Base-by-base conservation (phyloP, 768 basidiomycete genomes). In the Infundibulicybe gibba region DNA sequence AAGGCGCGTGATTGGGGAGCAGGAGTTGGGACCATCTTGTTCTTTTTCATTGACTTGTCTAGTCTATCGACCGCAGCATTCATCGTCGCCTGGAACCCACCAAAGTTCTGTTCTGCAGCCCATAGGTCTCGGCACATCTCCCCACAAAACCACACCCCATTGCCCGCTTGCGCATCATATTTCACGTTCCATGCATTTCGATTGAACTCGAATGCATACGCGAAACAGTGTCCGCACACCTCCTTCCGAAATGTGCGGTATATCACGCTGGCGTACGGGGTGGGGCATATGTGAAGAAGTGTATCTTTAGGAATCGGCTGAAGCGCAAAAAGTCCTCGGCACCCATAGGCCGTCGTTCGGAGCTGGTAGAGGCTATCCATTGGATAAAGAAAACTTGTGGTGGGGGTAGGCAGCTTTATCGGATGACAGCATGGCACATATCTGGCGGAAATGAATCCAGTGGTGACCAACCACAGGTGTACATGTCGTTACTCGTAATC, bases 151-250 rank as follows among this genome's bases (percentile, higher is more conserved):
- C 75, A 81, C 5, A 76, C 66, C 0, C 79, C 76, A 32, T 42
- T 45, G 32, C 42, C 50, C 32, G 40, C 34, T 25, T 48, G 44
- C 13, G 52, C 59, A 15, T 60, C 61, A 39, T 65, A 60, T 47
- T 64, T 69, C 53, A 73, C 54, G 34, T 57, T 70, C 81, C 81
- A 83, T 20, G 68, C 57, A 49, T 66, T 64, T 62, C 68, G 69
- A 25, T 71, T 67, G 20, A 67, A 65, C 43, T 80, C 77, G 53
- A 76, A 76, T 19, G 78, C 71, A 56, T 85, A 85, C 33, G 73
- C 70, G 57, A 82, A 85, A 61, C 85, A 87, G 56, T 76, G 66
- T 9, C 73, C 77, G 54, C 84, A 87, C 40, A 84, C 81, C 58
- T 85, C 83, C 58, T 78, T 81, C 34, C 81, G 72, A 52, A 83